Evolutionary conservation across 2,329 filamentous ascomycete genomes (phyloP), one percentile per base, ranked within the genome.

Genomic region (Trichoderma afroharzianum): DNA sequence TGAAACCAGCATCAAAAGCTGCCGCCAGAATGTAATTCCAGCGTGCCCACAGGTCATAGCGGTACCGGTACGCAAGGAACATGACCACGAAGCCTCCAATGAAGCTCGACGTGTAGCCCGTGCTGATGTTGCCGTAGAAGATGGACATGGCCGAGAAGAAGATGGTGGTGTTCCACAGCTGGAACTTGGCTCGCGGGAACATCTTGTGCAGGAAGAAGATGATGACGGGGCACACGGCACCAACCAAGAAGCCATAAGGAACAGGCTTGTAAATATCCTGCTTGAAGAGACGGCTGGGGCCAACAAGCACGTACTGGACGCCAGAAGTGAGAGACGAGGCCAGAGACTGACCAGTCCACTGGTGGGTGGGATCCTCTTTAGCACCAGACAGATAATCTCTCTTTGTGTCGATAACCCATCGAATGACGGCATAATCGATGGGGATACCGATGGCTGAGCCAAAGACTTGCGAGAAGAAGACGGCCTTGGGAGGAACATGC

Each of bases 1-100:
- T 90, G 76, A 88, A 90, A 0, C 87, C 88, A 0, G 88, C 87
- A 77, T 90, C 88, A 74, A 90, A 88, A 1, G 88, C 88, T 1
- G 88, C 88, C 0, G 87, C 88, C 18, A 90, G 77, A 39, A 90
- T 84, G 74, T 89, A 90, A 73, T 89, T 90, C 78, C 89, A 90
- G 18, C 85, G 79, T 62, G 86, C 85, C 88, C 88, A 90, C 8
- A 88, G 79, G 68, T 87, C 82, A 71, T 88, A 89, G 15, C 85
- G 81, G 36, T 86, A 83, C 0, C 88, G 80, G 72, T 88, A 90
- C 5, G 85, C 84, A 83, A 85, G 88, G 77, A 83, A 88, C 86
- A 90, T 90, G 71, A 88, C 85, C 43, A 90, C 82, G 72, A 87
- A 89, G 0, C 87, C 88, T n/a, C 87, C 88, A 15, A 90, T 83